Percentiles rank a stretch among this genome's conserved stretches.
phyloP scores from a whole-genome alignment of 148 eudicot genomes.

The Agrostemma githago region DNA sequence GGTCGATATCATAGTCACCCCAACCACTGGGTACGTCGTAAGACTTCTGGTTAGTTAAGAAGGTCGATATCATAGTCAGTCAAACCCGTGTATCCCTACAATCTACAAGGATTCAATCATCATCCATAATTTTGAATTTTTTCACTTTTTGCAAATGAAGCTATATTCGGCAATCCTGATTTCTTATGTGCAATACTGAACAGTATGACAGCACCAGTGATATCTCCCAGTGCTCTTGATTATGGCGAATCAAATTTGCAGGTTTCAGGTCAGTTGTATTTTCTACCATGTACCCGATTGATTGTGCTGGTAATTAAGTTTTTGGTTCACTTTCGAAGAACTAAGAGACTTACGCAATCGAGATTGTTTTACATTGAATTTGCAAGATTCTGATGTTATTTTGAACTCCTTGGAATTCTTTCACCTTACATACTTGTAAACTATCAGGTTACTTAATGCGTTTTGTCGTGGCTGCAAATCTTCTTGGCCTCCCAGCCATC shows the following conservation, averaged over 20 bases:
- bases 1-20: slow-evolving; percentile 90
- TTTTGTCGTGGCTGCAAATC: slow-evolving; percentile 68
- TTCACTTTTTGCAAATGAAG: background rate
- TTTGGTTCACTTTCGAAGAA: background rate
- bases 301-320: background rate
- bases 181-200: slow-evolving; percentile 7
- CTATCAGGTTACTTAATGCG: slow-evolving; percentile 84
- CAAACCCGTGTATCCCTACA: too few relatives aligned
- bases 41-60: background rate
- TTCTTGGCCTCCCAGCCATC: slow-evolving; percentile 95
- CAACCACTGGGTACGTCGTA: slow-evolving; percentile 88
- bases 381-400: background rate
- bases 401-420: background rate
- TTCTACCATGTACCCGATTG: background rate
- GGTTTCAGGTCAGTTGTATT: slow-evolving; percentile 58
- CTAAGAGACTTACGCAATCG: background rate
- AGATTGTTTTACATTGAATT: background rate
- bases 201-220: slow-evolving; percentile 96
- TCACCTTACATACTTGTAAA: background rate
- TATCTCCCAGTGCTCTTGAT: slow-evolving; percentile 69
- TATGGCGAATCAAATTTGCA: slow-evolving; percentile 74
- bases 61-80: too few relatives aligned
- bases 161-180: background rate
- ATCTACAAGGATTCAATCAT: too few relatives aligned
- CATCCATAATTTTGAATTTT: too few relatives aligned